phyloP scores from a whole-genome alignment of 2,329 filamentous ascomycete genomes.

The Colletotrichum scovillei region DNA sequence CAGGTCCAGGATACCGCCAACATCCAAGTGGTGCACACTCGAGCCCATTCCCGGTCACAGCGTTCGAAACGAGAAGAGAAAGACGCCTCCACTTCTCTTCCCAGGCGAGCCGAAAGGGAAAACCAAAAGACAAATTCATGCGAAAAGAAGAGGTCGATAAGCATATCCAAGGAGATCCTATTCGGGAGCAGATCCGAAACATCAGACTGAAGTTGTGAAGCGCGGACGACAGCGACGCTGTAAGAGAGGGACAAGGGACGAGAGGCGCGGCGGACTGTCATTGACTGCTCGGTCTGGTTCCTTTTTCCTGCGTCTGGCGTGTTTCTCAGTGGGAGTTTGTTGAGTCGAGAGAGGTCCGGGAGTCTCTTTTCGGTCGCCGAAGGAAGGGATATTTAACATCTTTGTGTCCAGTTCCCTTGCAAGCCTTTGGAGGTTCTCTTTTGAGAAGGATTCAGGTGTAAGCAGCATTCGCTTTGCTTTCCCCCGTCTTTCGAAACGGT shows the following conservation, averaged over 20 bases:
- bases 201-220: constrained; percentile 18
- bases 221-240: constrained; percentile 9
- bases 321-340: background rate
- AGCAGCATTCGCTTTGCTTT: background rate
- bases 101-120: background rate
- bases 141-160: constrained; percentile 7
- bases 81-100: background rate
- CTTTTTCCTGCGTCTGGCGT: background rate
- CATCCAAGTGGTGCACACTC: background rate
- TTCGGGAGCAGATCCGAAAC: constrained; percentile 28
- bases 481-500: background rate
- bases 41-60: background rate
- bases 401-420: background rate
- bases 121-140: background rate
- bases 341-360: background rate
- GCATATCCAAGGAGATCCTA: constrained; percentile 14
- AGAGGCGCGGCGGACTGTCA: constrained; percentile 22
- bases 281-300: background rate
- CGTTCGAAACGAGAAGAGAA: constrained; percentile 10
- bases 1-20: background rate
- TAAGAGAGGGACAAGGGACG: constrained; percentile 28
- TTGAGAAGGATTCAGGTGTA: background rate
- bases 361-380: background rate
- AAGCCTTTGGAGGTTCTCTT: background rate
- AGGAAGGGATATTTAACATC: background rate